Evolutionary conservation across 768 basidiomycete genomes (phyloP).

Genomic region (Rhodosporidiobolus sp.): DNA sequence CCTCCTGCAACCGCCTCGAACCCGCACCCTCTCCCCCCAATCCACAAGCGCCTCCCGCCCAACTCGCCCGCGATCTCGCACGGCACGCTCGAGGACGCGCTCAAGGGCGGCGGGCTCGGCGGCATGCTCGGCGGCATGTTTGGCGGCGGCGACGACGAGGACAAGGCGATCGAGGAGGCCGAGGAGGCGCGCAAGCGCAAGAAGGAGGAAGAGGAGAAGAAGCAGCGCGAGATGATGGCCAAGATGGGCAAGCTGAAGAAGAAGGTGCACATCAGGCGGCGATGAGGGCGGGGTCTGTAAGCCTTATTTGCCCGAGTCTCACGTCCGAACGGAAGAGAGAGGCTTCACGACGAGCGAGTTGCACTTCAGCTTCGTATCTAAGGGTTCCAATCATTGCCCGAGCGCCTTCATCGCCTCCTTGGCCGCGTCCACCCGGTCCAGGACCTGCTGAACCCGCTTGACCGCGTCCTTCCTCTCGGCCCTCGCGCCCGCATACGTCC

Average conservation of each 20-base stretch:
- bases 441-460: conserved; percentile 72
- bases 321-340: neutral
- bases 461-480: conserved; percentile 80
- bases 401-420: conserved; percentile 53
- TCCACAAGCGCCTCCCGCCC: conserved; percentile 43
- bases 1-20: conserved; percentile 44
- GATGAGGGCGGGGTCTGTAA: neutral
- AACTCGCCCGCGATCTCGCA: conserved; percentile 41
- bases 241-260: conserved; percentile 31
- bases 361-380: neutral
- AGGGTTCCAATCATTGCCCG: neutral
- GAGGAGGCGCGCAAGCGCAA: conserved; percentile 7
- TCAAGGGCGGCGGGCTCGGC: conserved; percentile 38
- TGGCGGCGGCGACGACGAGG: conserved; percentile 27
- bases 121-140: conserved; percentile 42
- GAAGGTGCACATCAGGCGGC: conserved; percentile 19
- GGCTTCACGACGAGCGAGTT: accelerated
- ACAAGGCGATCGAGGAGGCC: neutral
- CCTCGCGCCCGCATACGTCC: conserved; percentile 73
- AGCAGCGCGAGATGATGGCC: conserved; percentile 12
- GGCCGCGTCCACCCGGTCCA: conserved; percentile 73
- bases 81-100: conserved; percentile 39
- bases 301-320: neutral
- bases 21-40: conserved; percentile 34
- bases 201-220: conserved; percentile 22